These are phyloP conservation scores for Rutstroemia sp. DNA, from an alignment of 2,329 filamentous ascomycete species.

Conservation along the genomic window DNA sequence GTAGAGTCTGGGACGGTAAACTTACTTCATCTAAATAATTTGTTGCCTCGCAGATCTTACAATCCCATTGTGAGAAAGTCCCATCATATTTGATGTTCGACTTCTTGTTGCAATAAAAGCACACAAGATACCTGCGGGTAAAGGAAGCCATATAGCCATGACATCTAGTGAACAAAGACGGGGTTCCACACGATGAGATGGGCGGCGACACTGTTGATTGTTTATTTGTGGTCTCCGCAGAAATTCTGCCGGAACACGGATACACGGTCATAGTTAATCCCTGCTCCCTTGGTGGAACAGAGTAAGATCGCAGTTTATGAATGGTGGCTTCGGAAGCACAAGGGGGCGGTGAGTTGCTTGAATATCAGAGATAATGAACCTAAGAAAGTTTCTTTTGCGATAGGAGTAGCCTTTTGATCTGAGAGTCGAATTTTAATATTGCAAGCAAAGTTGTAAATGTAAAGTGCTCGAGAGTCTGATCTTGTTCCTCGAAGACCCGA, in stretches of 20 bases:
- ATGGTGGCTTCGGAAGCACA: not conserved
- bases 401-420: too few relatives aligned
- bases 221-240: not conserved
- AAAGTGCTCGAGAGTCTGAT: too few relatives aligned
- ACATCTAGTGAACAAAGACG: conserved; percentile 1
- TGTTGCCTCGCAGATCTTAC: conserved; percentile 71
- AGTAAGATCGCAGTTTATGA: not conserved
- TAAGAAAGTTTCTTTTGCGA: not conserved
- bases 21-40: conserved; percentile 84
- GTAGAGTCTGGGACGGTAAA: conserved; percentile 3
- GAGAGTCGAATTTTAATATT: too few relatives aligned
- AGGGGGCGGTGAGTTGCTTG: not conserved
- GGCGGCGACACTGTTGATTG: not conserved
- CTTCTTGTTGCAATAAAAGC: conserved; percentile 77
- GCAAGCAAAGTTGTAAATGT: too few relatives aligned
- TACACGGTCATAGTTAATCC: not conserved
- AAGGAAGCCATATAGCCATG: conserved; percentile 23
- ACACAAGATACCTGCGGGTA: conserved; percentile 41
- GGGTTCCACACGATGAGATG: not conserved
- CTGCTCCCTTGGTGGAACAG: not conserved
- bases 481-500: too few relatives aligned
- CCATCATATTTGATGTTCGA: conserved; percentile 54
- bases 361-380: not conserved
- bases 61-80: conserved; percentile 59
- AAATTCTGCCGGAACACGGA: not conserved